Evolutionary conservation across 768 basidiomycete genomes (phyloP).

Genomic region (Albatrellus ellisii): DNA sequence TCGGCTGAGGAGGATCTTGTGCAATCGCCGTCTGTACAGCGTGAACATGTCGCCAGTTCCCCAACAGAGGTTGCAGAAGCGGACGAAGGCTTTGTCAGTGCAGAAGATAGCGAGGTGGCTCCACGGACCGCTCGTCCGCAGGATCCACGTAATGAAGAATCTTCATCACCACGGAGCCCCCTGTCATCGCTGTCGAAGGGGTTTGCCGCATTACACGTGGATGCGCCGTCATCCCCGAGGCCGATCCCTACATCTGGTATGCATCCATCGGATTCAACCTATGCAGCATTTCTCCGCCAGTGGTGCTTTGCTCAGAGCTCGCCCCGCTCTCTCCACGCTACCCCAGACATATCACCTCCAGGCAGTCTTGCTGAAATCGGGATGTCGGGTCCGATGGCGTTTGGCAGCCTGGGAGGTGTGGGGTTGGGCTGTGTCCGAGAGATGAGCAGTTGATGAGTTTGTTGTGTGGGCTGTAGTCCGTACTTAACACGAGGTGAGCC

Average conservation of each 20-base stretch:
- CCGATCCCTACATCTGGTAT: constrained; percentile 2
- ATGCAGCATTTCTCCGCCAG: constrained; percentile 12
- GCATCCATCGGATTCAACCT: too few relatives aligned
- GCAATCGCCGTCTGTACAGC: neutral
- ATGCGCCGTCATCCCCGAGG: neutral
- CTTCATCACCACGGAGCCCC: constrained; percentile 2
- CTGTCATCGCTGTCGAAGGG: constrained; percentile 2
- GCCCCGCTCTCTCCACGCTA: too few relatives aligned
- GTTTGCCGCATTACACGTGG: neutral
- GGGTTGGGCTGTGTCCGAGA: too few relatives aligned
- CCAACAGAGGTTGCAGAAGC: constrained; percentile 6
- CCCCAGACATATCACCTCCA: too few relatives aligned
- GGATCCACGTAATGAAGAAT: neutral
- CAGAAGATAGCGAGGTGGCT: neutral
- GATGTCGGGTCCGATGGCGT: too few relatives aligned
- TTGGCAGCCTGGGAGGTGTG: too few relatives aligned
- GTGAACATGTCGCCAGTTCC: neutral
- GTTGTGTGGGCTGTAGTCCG: too few relatives aligned
- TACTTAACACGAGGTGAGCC: too few relatives aligned
- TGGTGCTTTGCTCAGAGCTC: constrained; percentile 14
- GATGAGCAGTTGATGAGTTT: too few relatives aligned
- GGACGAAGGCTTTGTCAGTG: constrained; percentile 12
- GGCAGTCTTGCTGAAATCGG: too few relatives aligned
- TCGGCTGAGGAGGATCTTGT: constrained; percentile 1
- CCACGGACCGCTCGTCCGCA: constrained; percentile 7